These are phyloP conservation scores for Ormosia emarginata DNA, from an alignment of 306 rosid genomes.

Conservation along the genomic window DNA sequence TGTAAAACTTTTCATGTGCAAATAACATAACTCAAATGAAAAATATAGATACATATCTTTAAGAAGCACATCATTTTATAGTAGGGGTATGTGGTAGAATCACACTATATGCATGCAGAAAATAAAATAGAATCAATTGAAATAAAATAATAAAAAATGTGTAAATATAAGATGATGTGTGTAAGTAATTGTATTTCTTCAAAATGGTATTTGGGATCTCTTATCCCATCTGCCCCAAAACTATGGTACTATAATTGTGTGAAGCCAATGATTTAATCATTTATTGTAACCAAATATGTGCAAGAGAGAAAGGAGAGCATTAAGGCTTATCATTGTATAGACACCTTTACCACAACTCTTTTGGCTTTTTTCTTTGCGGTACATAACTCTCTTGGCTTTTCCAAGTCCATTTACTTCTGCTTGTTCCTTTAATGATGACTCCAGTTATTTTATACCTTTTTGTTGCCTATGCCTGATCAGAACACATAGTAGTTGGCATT, in stretches of 20 bases:
- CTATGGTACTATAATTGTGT: conserved; percentile 3
- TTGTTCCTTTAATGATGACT: conserved; percentile 30
- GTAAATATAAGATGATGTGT: no score
- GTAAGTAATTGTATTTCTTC: no score
- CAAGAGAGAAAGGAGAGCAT: neutral
- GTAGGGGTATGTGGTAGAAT: neutral
- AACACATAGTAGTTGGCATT: conserved; percentile 13
- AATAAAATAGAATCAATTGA: no score
- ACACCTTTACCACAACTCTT: conserved; percentile 8
- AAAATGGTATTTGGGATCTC: neutral
- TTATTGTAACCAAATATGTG: neutral
- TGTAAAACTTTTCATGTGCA: no score
- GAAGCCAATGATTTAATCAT: conserved; percentile 21
- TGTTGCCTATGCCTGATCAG: conserved; percentile 3
- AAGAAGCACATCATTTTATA: neutral
- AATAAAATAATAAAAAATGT: no score
- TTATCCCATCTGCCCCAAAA: neutral
- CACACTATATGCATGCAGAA: no score
- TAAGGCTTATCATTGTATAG: conserved; percentile 4
- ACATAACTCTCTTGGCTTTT: conserved; percentile 21
- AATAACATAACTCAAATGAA: no score
- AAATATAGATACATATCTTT: no score
- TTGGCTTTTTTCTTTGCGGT: conserved; percentile 19
- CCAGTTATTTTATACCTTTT: conserved; percentile 25
- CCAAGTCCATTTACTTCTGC: conserved; percentile 24